These are phyloP conservation scores for Anisodus tanguticus DNA, from an alignment of 257 asterid genomes.

Conservation along the genomic window DNA sequence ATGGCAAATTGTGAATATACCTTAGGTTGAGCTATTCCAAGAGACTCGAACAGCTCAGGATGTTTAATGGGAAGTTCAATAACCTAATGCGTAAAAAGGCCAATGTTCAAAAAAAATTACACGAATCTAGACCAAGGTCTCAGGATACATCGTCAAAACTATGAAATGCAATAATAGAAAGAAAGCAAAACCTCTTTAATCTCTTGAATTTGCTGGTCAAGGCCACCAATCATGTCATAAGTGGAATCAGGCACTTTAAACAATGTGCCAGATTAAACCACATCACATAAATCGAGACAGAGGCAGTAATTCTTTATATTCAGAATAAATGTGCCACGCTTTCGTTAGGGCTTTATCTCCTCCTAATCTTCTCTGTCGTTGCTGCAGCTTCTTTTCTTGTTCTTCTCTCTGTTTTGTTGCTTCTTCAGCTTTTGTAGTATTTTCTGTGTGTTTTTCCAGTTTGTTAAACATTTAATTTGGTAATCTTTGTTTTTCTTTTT, in stretches of 20 bases:
- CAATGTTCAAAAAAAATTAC: slow-evolving; percentile 26
- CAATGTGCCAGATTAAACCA: no score
- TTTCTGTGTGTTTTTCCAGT: no score
- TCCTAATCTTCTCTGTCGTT: no score
- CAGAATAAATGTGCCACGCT: no score
- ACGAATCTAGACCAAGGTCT: background rate
- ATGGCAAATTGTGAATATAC: slow-evolving; percentile 39
- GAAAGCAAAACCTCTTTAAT: slow-evolving; percentile 67
- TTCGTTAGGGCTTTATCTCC: no score
- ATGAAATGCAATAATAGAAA: slow-evolving; percentile 24
- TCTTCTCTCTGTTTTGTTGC: no score
- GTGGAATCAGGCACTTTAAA: slow-evolving; percentile 88
- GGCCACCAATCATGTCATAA: slow-evolving; percentile 99
- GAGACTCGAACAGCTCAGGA: slow-evolving; percentile 78
- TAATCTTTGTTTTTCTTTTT: no score
- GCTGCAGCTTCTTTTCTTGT: no score
- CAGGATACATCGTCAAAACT: background rate
- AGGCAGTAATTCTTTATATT: no score
- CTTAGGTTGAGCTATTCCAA: slow-evolving; percentile 87
- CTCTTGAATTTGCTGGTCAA: slow-evolving; percentile 96
- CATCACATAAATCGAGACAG: no score
- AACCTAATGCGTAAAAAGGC: slow-evolving; percentile 43
- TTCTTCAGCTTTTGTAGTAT: no score
- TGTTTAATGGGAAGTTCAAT: slow-evolving; percentile 80
- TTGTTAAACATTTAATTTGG: no score